Base-by-base conservation (phyloP, 1,284 basidiomycete species). In the Tausonia pullulans region DNA sequence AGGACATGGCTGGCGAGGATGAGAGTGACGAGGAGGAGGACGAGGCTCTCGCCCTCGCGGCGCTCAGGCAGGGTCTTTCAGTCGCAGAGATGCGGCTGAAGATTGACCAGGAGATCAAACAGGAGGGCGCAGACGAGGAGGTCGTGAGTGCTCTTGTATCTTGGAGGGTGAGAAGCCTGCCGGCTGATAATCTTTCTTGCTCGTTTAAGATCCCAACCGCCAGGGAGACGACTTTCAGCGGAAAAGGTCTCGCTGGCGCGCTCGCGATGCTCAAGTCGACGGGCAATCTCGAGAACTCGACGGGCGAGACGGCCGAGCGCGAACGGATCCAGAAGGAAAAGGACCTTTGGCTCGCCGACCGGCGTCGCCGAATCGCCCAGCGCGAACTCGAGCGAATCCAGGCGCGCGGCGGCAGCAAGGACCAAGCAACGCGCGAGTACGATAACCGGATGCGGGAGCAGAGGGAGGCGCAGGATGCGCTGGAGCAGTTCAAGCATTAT, bases 351-450 rank as follows among this genome's bases (percentile, higher is more conserved):
- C 79, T 98, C 1, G 86, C 90, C 0, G 86, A 91, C 68, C 86
- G 93, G 72, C 83, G 92, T 45, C 82, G 81, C 50, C 81, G 85
- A 65, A 79, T 88, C 64, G 83, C 87, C 7, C 82, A 88, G 69
- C 84, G 90, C 48, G 93, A 96, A 71, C 72, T 88, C 56, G 92
- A 95, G 65, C 82, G 82, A 57, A 75, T 87, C 66, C 84, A 84
- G 69, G 79, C 85, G 5, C 83, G 90, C 57, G 88, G 88, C 3
- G 82, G 81, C n/a, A 87, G 86, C 74, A 93, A 88, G 76, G 94
- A 96, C 73, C 95, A 98, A 77, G 87, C 90, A 27, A 87, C 90
- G 67, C 84, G 94, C 64, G 96, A 98, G 76, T 93, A 90, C 73
- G 92, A 97, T 76, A 97, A 97, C 73, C 84, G 90, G 64, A 74